phyloP scores from a whole-genome alignment of 2,329 filamentous ascomycete species.

The Paraconiothyrium brasiliense region DNA sequence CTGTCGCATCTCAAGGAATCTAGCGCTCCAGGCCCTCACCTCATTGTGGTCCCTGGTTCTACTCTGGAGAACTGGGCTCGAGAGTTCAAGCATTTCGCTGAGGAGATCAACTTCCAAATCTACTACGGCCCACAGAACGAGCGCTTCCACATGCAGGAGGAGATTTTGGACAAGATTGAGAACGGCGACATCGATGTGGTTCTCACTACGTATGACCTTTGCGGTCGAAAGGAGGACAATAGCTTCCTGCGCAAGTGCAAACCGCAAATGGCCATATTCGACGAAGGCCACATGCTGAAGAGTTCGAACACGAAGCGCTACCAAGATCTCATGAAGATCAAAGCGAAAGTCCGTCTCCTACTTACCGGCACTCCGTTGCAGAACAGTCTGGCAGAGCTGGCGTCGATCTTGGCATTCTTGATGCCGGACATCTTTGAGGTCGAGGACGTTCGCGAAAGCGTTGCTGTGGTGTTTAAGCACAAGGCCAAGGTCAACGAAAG shows the following conservation, averaged over 20 bases:
- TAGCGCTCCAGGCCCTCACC: constrained; percentile 73
- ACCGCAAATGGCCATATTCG: constrained; percentile 76
- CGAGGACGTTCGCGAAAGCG: constrained; percentile 73
- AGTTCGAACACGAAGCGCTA: constrained; percentile 87
- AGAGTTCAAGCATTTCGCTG: constrained; percentile 89
- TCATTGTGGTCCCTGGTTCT: constrained; percentile 91
- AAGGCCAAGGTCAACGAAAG: constrained; percentile 86
- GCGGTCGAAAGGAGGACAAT: constrained; percentile 67
- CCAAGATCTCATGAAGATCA: constrained; percentile 78
- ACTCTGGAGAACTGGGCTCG: constrained; percentile 95
- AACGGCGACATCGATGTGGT: constrained; percentile 69
- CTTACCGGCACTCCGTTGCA: constrained; percentile 91
- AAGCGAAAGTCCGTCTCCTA: constrained; percentile 83
- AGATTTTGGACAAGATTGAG: constrained; percentile 71
- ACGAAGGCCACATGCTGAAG: constrained; percentile 94
- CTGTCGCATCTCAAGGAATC: constrained; percentile 82
- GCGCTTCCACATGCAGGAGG: constrained; percentile 72
- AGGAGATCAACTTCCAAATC: constrained; percentile 73
- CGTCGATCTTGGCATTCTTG: constrained; percentile 91
- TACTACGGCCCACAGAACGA: constrained; percentile 77
- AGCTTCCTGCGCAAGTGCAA: constrained; percentile 69
- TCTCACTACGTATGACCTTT: constrained; percentile 76
- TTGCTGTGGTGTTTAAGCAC: constrained; percentile 90
- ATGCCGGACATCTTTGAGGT: constrained; percentile 81
- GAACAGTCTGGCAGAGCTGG: constrained; percentile 93